phyloP scores from a whole-genome alignment of 2,329 filamentous ascomycete species.

The Sporothrix curviconia region DNA sequence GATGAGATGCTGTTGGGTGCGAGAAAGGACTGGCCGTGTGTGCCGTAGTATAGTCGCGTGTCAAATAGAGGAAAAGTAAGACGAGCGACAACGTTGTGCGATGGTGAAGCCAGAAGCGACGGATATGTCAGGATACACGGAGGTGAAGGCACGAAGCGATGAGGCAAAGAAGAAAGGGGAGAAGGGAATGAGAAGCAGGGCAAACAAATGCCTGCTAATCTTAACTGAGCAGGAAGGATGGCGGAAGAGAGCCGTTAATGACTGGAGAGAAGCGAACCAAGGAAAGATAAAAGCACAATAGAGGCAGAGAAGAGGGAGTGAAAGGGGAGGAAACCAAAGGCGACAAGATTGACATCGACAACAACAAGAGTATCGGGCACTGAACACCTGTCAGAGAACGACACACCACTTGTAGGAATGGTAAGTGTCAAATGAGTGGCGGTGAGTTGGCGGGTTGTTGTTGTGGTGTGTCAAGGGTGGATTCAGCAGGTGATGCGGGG shows the following conservation, averaged over 20 bases:
- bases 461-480: slow-evolving; percentile 8
- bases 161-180: not conserved
- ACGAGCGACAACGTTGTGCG: too few species aligned
- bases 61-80: not conserved
- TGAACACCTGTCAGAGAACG: not conserved
- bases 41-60: not conserved
- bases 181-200: slow-evolving; percentile 13
- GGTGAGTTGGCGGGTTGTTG: slow-evolving; percentile 10
- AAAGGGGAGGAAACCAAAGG: not conserved
- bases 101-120: not conserved
- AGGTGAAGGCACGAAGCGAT: not conserved
- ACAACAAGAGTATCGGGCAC: not conserved
- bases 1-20: not conserved
- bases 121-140: too few species aligned
- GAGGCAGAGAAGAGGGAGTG: not conserved
- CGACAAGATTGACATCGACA: not conserved
- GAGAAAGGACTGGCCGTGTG: not conserved
- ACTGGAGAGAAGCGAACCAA: not conserved
- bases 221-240: not conserved
- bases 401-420: not conserved
- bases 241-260: not conserved
- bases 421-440: slow-evolving; percentile 6
- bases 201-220: slow-evolving; percentile 21
- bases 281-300: not conserved
- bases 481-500: slow-evolving; percentile 1